Evolutionary conservation across 2,329 filamentous ascomycete genomes (phyloP).

Genomic region (Hypoxylon sp.): DNA sequence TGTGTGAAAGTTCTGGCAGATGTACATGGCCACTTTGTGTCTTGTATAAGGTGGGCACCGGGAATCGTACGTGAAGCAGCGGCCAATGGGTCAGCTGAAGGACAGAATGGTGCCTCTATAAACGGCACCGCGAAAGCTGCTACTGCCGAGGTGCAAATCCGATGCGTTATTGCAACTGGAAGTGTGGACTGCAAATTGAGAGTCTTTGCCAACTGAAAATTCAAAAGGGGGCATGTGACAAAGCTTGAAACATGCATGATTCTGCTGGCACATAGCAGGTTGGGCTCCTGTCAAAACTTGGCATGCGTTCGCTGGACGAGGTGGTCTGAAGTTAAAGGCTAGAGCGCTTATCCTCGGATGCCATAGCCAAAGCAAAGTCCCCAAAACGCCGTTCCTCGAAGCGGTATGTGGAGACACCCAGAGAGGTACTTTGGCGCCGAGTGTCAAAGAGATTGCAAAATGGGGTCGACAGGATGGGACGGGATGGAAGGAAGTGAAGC

Average conservation of each 20-base stretch:
- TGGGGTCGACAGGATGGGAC: slow-evolving; percentile 7
- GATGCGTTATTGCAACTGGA: slow-evolving; percentile 89
- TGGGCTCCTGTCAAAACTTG: slow-evolving; percentile 4
- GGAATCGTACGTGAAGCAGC: slow-evolving; percentile 74
- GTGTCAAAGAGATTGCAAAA: slow-evolving; percentile 16
- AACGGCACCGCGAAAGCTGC: slow-evolving; percentile 66
- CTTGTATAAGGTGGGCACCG: slow-evolving; percentile 89
- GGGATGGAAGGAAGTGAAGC: slow-evolving; percentile 12
- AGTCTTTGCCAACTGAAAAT: slow-evolving; percentile 75
- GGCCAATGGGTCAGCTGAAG: slow-evolving; percentile 59
- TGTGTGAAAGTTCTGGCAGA: slow-evolving; percentile 86
- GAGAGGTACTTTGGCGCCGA: slow-evolving; percentile 17
- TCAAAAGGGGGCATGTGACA: slow-evolving; percentile 8
- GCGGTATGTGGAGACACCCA: slow-evolving; percentile 7
- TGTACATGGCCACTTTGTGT: slow-evolving; percentile 87
- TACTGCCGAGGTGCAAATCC: slow-evolving; percentile 73
- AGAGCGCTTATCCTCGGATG: slow-evolving; percentile 1
- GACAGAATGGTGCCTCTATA: slow-evolving; percentile 59
- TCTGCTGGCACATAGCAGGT: slow-evolving; percentile 1
- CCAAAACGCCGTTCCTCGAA: background rate
- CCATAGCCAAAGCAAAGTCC: slow-evolving; percentile 14
- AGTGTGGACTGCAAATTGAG: slow-evolving; percentile 86
- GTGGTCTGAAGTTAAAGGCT: slow-evolving; percentile 6
- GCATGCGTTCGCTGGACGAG: slow-evolving; percentile 3
- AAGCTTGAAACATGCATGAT: slow-evolving; percentile 17